Percentiles rank a stretch among this genome's conserved stretches.
These are phyloP conservation scores for Mycena indigotica DNA, from an alignment of 768 basidiomycete genomes.

Conservation along the genomic window DNA sequence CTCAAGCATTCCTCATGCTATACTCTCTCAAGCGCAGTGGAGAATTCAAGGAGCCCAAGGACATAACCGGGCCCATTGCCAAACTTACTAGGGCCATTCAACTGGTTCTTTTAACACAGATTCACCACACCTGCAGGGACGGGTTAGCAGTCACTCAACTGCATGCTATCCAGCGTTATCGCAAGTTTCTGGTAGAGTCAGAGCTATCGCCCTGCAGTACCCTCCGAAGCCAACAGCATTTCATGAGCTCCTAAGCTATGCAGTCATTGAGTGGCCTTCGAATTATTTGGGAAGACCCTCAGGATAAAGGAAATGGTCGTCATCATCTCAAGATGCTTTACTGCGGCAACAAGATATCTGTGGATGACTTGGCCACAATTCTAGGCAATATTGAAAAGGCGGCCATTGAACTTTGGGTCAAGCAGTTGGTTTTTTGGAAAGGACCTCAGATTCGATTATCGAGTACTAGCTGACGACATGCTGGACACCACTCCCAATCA, in stretches of 20 bases:
- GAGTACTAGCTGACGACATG: constrained; percentile 23
- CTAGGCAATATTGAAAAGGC: constrained; percentile 6
- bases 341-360: constrained; percentile 11
- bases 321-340: constrained; percentile 18
- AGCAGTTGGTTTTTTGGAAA: constrained; percentile 20
- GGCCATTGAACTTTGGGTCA: constrained; percentile 21
- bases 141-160: background rate
- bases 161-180: background rate
- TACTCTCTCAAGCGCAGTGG: background rate
- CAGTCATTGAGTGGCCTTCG: constrained; percentile 9
- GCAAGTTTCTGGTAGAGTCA: constrained; percentile 12
- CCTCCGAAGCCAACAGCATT: too few species aligned
- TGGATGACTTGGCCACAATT: constrained; percentile 9
- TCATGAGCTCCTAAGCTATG: constrained; percentile 12
- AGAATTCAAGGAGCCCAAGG: constrained; percentile 3
- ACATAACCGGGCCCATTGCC: constrained; percentile 1
- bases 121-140: background rate
- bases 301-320: too few species aligned
- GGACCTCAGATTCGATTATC: constrained; percentile 11
- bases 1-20: too few species aligned
- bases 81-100: constrained; percentile 14
- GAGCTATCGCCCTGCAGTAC: constrained; percentile 20
- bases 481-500: constrained; percentile 17
- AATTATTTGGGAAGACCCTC: constrained; percentile 24
- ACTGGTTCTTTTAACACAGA: background rate